Base-by-base conservation (phyloP, 1,284 basidiomycete species). In the Trametes pubescens region DNA sequence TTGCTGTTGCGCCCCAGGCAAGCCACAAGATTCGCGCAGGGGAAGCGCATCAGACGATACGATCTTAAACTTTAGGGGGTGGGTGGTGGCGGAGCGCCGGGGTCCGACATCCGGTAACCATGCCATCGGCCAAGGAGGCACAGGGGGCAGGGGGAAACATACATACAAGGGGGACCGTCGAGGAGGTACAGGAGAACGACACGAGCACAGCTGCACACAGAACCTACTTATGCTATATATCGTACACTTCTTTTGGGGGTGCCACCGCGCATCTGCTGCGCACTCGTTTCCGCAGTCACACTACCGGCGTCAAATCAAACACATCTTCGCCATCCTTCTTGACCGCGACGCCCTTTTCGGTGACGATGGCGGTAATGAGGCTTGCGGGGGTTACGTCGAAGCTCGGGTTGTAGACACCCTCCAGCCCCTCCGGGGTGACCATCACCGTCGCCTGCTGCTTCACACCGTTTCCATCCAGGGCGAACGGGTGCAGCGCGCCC, bases 311-410 rank as follows among this genome's bases (percentile, higher is more conserved):
- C 48, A 91, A 79, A 69, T 90, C 86, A 72, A 91, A 88, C 13
- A 56, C 68, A 2, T 69, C 75, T 62, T 82, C 79, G 22, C 86
- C 86, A 6, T 81, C 80, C 59, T 76, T 76, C 69, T 84, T 86
- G 62, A 89, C 85, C 4, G 92, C 92, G 13, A 95, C 93, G 13
- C 94, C 94, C 73, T 91, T 95, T 79, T 96, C 94, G 4, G 94
- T 95, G 7, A 95, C 93, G 56, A 96, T 92, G n/a, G 92, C 92
- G 11, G 85, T 88, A 62, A 92, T 92, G 51, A 89, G 77, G 67
- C 93, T 90, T 1, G 94, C 93, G 0, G 95, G 95, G 0, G 95
- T 97, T 18, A 98, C 94, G 74, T 97, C 95, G 76, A 97, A 98
- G 66, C 91, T 93, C 4, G 95, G 95, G 77, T 97, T 98, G 77